phyloP scores from a whole-genome alignment of 768 basidiomycete species.

The Leccinum ochraceum region DNA sequence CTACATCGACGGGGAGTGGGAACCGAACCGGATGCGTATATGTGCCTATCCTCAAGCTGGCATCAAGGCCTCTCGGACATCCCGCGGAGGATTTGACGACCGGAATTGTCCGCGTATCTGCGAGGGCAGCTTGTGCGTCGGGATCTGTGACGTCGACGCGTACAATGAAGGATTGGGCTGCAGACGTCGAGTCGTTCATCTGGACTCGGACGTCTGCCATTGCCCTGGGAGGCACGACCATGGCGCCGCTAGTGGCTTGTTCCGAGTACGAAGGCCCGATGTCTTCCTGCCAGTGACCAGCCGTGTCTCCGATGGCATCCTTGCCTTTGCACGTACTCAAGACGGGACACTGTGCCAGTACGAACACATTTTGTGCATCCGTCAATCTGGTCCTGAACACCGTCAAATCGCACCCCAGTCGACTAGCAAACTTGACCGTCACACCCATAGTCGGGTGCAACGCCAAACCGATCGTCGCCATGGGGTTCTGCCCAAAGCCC shows the following conservation, averaged over 20 bases:
- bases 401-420: slow-evolving; percentile 16
- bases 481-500: slow-evolving; percentile 7
- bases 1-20: slow-evolving; percentile 46
- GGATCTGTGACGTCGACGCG: slow-evolving; percentile 26
- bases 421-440: slow-evolving; percentile 9
- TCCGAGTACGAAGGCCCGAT: neutral
- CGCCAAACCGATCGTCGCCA: slow-evolving; percentile 17
- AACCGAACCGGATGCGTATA: slow-evolving; percentile 33
- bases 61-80: slow-evolving; percentile 1
- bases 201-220: slow-evolving; percentile 8
- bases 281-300: slow-evolving; percentile 9
- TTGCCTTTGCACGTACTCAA: neutral
- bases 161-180: slow-evolving; percentile 13
- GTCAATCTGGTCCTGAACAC: slow-evolving; percentile 18
- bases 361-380: slow-evolving; percentile 19
- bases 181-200: slow-evolving; percentile 13
- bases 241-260: neutral
- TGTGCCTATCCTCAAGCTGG: slow-evolving; percentile 14
- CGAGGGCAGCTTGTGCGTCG: slow-evolving; percentile 14
- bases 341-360: slow-evolving; percentile 19
- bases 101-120: slow-evolving; percentile 6
- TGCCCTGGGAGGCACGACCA: neutral
- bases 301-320: neutral
- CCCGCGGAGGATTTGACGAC: slow-evolving; percentile 1
- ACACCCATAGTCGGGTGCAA: slow-evolving; percentile 13